Base-by-base conservation (phyloP, 2,329 filamentous ascomycete species). In the Botrytis elliptica region DNA sequence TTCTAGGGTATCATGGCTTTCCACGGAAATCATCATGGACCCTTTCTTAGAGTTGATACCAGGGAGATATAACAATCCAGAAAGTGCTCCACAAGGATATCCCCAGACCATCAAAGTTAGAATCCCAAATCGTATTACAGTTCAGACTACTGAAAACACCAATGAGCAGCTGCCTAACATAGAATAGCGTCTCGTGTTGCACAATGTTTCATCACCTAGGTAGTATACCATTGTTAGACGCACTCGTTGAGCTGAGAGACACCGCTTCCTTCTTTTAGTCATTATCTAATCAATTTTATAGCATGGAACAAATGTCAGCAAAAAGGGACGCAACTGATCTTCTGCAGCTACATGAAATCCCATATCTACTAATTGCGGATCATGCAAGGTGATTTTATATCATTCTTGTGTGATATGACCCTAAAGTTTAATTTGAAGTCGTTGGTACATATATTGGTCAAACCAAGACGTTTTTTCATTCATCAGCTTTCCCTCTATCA, bases 331-430 rank as follows among this genome's bases (percentile, higher is more conserved):
- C 6, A 25, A 46, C 14, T n/a, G 7, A 36, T 59, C n/a, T 55
- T 20, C 14, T 16, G 46, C 16, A 59, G 22, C 20, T 18, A 59
- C 22, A 42, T 29, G 29, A 46, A 29, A 29, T n/a, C n/a, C 57
- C 22, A 38, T 14, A 44, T 25, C 29, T 72, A 16, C 62, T n/a
- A 44, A 42, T 25, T 67, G 22, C 9, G 40, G 55, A 46, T 70
- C 25, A 29, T 70, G 68, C 68, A 46, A n/a, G 40, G n/a, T 62
- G 40, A 29, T 70, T 62, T 46, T 40, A 44, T 63, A 46, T 22
- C 18, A 10, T 36, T n/a, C 1, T 22, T 46, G 7, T 63, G 16
- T 2, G 14, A 46, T 4, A n/a, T 8, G 46, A 36, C 29, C 20
- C 14, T 16, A 38, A 42, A 59, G 2, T 8, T 29, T 46, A 14